Percentiles rank a stretch among this genome's conserved stretches.
These are phyloP conservation scores for Trichosporon coremiiforme DNA, from an alignment of 1,284 basidiomycete genomes.

Conservation along the genomic window DNA sequence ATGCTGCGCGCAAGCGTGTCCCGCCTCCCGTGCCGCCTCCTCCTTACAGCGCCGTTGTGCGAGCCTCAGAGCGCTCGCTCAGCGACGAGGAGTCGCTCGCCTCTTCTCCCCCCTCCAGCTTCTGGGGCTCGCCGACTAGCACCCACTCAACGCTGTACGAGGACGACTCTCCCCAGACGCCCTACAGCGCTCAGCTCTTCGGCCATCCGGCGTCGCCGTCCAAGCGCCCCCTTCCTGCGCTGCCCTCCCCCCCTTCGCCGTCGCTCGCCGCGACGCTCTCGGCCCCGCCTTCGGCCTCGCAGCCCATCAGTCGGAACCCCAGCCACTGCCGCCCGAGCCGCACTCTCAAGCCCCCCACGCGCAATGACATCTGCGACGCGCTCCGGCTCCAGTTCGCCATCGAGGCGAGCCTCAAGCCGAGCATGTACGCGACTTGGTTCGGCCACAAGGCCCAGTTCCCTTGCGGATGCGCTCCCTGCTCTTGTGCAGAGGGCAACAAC, in stretches of 20 bases:
- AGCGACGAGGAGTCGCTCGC: background rate
- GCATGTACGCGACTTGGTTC: slow-evolving; percentile 12
- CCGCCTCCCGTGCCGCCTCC: slow-evolving; percentile 10
- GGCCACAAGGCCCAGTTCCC: background rate
- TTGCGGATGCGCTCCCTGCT: background rate
- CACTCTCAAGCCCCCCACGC: background rate
- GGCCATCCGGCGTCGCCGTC: background rate
- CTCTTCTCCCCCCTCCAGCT: background rate
- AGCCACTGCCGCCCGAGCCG: background rate
- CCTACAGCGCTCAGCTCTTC: background rate
- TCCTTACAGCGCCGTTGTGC: background rate
- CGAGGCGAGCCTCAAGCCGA: slow-evolving; percentile 7
- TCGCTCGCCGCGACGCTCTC: background rate
- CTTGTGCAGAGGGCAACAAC: slow-evolving; percentile 5
- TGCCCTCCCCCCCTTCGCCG: background rate
- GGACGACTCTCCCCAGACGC: background rate
- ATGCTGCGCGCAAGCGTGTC: background rate
- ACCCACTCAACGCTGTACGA: background rate
- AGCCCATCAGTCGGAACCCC: background rate
- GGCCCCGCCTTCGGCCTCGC: background rate
- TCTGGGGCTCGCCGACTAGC: background rate
- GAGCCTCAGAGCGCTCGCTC: background rate
- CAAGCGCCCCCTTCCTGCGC: background rate
- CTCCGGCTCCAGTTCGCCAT: slow-evolving; percentile 4
- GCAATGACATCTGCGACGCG: background rate